phyloP scores from a whole-genome alignment of 352 stramenopile species.

The Globisporangium okanoganense region DNA sequence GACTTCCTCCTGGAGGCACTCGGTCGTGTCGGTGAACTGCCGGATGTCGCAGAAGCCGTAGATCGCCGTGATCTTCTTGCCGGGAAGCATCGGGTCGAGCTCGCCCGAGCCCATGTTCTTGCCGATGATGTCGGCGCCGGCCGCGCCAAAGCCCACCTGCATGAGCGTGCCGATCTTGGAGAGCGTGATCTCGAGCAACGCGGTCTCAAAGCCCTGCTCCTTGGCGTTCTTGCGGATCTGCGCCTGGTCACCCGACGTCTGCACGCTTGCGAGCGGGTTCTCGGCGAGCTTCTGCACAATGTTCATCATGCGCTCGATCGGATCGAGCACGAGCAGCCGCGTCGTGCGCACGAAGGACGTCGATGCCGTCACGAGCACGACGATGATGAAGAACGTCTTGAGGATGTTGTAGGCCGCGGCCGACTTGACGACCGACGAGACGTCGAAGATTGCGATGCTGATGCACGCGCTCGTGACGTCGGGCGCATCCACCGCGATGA shows the following conservation, averaged over 20 bases:
- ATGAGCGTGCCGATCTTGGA: conserved; percentile 85
- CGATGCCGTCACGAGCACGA: conserved; percentile 73
- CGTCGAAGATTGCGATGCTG: conserved; percentile 84
- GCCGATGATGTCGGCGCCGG: conserved; percentile 79
- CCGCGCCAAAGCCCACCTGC: conserved; percentile 80
- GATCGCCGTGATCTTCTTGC: conserved; percentile 91
- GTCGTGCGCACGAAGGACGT: conserved; percentile 83
- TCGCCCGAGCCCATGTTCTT: conserved; percentile 88
- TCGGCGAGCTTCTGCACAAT: conserved; percentile 86
- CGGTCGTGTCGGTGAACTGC: conserved; percentile 90
- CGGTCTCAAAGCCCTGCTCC: conserved; percentile 77
- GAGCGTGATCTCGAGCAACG: conserved; percentile 73
- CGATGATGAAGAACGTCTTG: conserved; percentile 87
- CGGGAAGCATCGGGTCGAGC: conserved; percentile 85
- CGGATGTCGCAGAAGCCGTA: conserved; percentile 96
- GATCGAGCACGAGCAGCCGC: conserved; percentile 81
- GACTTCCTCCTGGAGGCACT: conserved; percentile 89
- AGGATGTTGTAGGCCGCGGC: conserved; percentile 79
- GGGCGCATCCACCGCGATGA: conserved; percentile 48
- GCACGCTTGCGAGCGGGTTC: conserved; percentile 85
- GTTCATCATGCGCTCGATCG: conserved; percentile 90
- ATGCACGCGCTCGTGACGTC: conserved; percentile 53
- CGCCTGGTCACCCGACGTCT: conserved; percentile 53
- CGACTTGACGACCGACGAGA: conserved; percentile 41
- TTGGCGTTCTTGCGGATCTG: conserved; percentile 74